Evolutionary conservation across 2,329 filamentous ascomycete species (phyloP).

Genomic region (Huntiella bhutanensis): DNA sequence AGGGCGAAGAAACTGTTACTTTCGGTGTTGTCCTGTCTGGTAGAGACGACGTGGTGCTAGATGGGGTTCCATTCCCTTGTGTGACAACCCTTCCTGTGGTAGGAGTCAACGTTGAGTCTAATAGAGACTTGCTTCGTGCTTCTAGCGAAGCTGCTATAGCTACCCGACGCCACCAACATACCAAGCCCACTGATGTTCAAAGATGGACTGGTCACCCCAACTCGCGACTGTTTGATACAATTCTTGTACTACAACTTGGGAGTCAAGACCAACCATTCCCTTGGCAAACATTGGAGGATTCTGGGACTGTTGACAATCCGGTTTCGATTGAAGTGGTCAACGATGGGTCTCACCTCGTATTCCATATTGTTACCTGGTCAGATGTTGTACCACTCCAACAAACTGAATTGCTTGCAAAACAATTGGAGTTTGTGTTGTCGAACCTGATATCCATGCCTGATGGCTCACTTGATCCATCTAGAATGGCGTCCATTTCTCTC

Average conservation of each 20-base stretch:
- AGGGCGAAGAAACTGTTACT: conserved; percentile 52
- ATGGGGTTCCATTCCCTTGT: conserved; percentile 51
- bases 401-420: conserved; percentile 43
- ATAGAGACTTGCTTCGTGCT: conserved; percentile 34
- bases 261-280: conserved; percentile 17
- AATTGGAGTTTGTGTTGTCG: conserved; percentile 50
- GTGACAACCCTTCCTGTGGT: conserved; percentile 63
- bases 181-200: conserved; percentile 53
- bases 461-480: conserved; percentile 21
- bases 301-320: conserved; percentile 55
- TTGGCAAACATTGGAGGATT: conserved; percentile 47
- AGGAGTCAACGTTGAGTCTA: conserved; percentile 23
- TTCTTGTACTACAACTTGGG: conserved; percentile 64
- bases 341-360: conserved; percentile 26
- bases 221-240: conserved; percentile 57
- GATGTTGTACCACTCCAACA: conserved; percentile 50
- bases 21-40: conserved; percentile 73
- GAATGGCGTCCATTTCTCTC: conserved; percentile 18
- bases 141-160: conserved; percentile 48
- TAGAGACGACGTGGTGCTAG: conserved; percentile 40
- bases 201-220: conserved; percentile 48
- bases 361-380: conserved; percentile 48
- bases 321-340: conserved; percentile 66
- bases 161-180: conserved; percentile 51
- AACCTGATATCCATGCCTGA: conserved; percentile 35